Percentiles rank a stretch among this genome's conserved stretches.
Conservation (phyloP, 306 rosid species). For the Oemleria cerasiformis region DNA sequence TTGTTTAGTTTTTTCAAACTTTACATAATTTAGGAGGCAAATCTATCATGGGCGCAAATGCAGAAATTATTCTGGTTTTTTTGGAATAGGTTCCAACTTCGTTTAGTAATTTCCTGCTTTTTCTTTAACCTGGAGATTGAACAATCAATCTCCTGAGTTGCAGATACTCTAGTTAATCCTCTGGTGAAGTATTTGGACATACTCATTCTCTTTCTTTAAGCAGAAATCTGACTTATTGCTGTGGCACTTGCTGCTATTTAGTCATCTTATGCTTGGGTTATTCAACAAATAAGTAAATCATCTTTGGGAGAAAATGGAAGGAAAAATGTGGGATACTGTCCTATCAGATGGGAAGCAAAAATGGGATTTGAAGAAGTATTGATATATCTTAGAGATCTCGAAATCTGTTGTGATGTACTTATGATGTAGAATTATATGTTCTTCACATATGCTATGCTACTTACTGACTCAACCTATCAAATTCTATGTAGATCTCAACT, state of each 20-base stretch:
- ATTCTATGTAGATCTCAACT: conserved; percentile 67
- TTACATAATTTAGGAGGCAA: not conserved
- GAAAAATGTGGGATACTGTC: not conserved
- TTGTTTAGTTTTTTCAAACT: not conserved
- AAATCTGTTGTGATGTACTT: conserved; percentile 10
- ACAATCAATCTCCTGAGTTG: not conserved
- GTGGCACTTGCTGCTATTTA: not conserved
- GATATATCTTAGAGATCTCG: conserved; percentile 10
- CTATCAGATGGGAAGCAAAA: not conserved
- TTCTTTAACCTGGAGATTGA: not conserved
- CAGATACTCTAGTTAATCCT: not conserved
- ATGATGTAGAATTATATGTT: conserved; percentile 3
- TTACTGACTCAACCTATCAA: conserved; percentile 28
- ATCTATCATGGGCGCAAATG: not conserved
- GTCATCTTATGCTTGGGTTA: not conserved
- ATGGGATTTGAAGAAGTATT: not conserved
- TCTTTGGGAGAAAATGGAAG: not conserved
- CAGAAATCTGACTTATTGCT: not conserved
- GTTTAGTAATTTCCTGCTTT: not conserved
- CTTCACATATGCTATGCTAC: conserved; percentile 8
- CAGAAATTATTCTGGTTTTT: not conserved
- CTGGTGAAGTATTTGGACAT: not conserved
- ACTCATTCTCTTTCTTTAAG: not conserved
- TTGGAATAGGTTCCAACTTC: not conserved
- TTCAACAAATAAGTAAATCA: not conserved